Evolutionary conservation across 768 basidiomycete species (phyloP).

Genomic region (Macrolepiota albuminosa): DNA sequence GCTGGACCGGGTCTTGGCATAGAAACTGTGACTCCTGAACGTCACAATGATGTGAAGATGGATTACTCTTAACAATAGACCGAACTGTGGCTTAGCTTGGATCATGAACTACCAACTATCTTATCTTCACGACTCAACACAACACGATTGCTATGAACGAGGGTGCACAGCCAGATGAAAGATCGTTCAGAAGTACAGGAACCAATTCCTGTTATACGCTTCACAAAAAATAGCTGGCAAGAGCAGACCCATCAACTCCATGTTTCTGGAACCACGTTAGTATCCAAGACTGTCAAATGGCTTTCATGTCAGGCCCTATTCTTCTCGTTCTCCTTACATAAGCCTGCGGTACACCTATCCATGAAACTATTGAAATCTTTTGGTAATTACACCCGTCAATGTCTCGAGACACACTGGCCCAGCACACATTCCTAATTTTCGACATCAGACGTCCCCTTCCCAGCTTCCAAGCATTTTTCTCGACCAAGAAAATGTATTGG

Average conservation of each 20-base stretch:
- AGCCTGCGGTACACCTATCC: not conserved
- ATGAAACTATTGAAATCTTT: not conserved
- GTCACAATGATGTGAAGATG: too few relatives aligned
- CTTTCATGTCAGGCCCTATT: not conserved
- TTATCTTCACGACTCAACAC: conserved; percentile 3
- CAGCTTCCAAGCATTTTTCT: not conserved
- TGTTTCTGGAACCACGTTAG: not conserved
- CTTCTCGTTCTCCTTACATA: not conserved
- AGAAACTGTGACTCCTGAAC: too few relatives aligned
- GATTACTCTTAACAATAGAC: too few relatives aligned
- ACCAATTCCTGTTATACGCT: conserved; percentile 9
- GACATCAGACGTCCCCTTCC: not conserved
- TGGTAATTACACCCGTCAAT: too few relatives aligned
- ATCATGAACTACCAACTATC: not conserved
- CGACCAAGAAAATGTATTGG: not conserved
- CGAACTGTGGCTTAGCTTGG: too few relatives aligned
- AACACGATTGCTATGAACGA: conserved; percentile 15
- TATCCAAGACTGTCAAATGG: conserved; percentile 1
- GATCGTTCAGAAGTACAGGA: conserved; percentile 8
- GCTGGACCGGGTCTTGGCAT: too few relatives aligned
- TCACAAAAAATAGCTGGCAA: not conserved
- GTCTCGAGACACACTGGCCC: not conserved
- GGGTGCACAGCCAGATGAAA: conserved; percentile 17
- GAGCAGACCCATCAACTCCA: not conserved
- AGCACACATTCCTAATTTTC: not conserved